Evolutionary conservation across 371 early-diverging fungal species (phyloP).

Genomic region (Mucor indicus): DNA sequence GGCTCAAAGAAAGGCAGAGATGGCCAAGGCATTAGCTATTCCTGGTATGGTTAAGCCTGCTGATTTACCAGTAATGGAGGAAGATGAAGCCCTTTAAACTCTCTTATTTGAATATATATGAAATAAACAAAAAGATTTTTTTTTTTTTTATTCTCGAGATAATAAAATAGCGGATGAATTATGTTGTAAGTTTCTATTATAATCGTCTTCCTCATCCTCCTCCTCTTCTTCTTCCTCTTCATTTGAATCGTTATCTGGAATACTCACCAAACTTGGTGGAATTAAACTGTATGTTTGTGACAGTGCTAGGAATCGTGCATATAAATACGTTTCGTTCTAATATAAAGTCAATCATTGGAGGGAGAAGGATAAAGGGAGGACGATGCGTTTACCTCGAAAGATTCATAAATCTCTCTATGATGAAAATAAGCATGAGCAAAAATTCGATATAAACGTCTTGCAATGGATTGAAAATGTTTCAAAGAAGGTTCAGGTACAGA

Average conservation of each 20-base stretch:
- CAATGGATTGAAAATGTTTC: slow-evolving; percentile 85
- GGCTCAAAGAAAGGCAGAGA: slow-evolving; percentile 73
- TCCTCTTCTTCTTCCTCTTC: slow-evolving; percentile 9
- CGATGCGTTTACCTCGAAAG: slow-evolving; percentile 69
- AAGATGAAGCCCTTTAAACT: slow-evolving; percentile 53
- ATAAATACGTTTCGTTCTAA: slow-evolving; percentile 72
- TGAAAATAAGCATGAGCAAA: slow-evolving; percentile 95
- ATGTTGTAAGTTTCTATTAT: slow-evolving; percentile 14
- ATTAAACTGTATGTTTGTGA: slow-evolving; percentile 63
- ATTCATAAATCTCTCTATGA: slow-evolving; percentile 84
- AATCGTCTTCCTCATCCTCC: slow-evolving; percentile 4
- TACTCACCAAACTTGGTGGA: slow-evolving; percentile 62
- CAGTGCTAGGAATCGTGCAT: slow-evolving; percentile 75
- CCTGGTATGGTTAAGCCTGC: slow-evolving; percentile 97
- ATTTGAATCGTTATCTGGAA: slow-evolving; percentile 43
- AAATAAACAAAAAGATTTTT: too few relatives aligned
- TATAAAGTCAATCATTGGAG: neutral
- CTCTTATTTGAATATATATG: too few relatives aligned
- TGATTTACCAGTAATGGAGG: slow-evolving; percentile 75
- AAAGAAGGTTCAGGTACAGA: slow-evolving; percentile 70
- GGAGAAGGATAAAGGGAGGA: neutral
- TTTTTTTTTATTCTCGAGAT: neutral
- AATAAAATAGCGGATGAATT: slow-evolving; percentile 13
- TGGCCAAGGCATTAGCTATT: slow-evolving; percentile 82
- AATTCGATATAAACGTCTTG: slow-evolving; percentile 89